Evolutionary conservation across 805 yeast species (phyloP).

Genomic region (Candida boidinii): DNA sequence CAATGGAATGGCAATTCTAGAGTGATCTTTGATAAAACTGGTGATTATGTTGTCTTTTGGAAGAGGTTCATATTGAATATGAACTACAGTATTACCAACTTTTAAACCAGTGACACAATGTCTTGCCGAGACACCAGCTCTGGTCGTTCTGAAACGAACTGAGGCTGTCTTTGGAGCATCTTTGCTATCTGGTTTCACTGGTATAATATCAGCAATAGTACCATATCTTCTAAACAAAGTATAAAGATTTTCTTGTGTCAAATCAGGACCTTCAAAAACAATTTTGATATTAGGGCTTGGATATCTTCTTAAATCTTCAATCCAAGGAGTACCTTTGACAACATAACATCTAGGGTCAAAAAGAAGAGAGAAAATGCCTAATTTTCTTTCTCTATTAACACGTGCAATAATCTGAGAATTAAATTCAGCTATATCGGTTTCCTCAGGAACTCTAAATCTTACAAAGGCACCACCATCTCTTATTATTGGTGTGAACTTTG

Average conservation of each 20-base stretch:
- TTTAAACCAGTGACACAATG: slow-evolving; percentile 82
- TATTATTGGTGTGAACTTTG: slow-evolving; percentile 57
- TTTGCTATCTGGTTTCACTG: slow-evolving; percentile 38
- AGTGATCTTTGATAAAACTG: slow-evolving; percentile 62
- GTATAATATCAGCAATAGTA: slow-evolving; percentile 61
- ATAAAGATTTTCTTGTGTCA: slow-evolving; percentile 74
- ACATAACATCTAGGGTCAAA: slow-evolving; percentile 50
- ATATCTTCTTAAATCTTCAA: slow-evolving; percentile 79
- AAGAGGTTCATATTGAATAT: slow-evolving; percentile 63
- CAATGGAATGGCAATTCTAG: slow-evolving; percentile 75
- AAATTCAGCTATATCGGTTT: slow-evolving; percentile 39
- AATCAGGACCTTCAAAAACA: slow-evolving; percentile 64
- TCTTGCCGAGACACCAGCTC: slow-evolving; percentile 78
- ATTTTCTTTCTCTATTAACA: slow-evolving; percentile 19
- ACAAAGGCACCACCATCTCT: slow-evolving; percentile 96
- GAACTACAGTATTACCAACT: slow-evolving; percentile 57
- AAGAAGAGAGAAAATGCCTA: slow-evolving; percentile 31
- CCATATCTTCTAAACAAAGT: slow-evolving; percentile 85
- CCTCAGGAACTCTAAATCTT: slow-evolving; percentile 55
- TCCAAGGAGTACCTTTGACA: slow-evolving; percentile 93
- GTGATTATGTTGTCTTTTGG: slow-evolving; percentile 42
- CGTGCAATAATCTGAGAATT: slow-evolving; percentile 37
- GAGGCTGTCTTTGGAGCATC: slow-evolving; percentile 40
- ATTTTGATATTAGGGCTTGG: slow-evolving; percentile 61
- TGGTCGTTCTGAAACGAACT: slow-evolving; percentile 45